phyloP scores from a whole-genome alignment of 2,329 filamentous ascomycete species.

The Fusarium verticillioides region DNA sequence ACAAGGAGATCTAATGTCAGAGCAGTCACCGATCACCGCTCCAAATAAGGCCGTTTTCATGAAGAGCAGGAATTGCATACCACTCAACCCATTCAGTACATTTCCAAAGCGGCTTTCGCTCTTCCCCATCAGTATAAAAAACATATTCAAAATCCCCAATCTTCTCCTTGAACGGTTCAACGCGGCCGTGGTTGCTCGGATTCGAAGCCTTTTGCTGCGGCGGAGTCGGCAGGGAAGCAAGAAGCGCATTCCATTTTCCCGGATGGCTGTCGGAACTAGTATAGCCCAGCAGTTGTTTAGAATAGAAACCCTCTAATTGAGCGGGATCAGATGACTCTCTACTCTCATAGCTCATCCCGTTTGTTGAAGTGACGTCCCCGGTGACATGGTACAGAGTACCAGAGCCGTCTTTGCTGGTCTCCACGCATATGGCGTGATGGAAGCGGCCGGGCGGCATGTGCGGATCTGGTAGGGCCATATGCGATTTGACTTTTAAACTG shows the following conservation, averaged over 20 bases:
- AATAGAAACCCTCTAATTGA: rapidly evolving
- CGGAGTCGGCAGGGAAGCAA: neutral
- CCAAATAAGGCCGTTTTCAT: neutral
- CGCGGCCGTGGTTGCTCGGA: rapidly evolving
- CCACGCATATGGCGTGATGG: neutral
- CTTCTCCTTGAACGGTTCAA: neutral
- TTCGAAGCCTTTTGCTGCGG: neutral
- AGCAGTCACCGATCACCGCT: neutral
- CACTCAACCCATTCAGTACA: neutral
- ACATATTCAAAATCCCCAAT: rapidly evolving
- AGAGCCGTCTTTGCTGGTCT: rapidly evolving
- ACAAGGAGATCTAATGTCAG: neutral
- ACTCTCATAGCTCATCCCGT: neutral
- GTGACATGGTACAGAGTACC: neutral
- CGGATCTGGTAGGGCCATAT: neutral
- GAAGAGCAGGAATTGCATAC: neutral
- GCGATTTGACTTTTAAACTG: neutral
- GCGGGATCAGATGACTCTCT: rapidly evolving
- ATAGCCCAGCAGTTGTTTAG: neutral
- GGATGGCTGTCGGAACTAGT: rapidly evolving
- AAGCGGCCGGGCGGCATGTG: neutral
- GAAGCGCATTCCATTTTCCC: neutral
- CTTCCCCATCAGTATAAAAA: neutral
- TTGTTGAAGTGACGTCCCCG: neutral
- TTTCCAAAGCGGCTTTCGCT: neutral